Evolutionary conservation across 2,329 filamentous ascomycete genomes (phyloP).

Genomic region (Talaromyces verruculosus): DNA sequence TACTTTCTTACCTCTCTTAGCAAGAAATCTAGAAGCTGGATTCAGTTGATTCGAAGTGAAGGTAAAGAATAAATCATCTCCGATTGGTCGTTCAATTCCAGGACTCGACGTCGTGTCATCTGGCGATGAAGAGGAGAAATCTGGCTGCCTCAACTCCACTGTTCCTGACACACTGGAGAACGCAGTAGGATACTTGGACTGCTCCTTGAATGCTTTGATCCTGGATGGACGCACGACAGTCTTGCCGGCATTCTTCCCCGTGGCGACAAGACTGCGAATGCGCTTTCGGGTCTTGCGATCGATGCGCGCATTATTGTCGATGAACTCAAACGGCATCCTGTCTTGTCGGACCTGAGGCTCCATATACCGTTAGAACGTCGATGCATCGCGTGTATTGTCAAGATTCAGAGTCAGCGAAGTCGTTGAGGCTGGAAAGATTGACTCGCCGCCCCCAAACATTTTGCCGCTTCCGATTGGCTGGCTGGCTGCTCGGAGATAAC

Average conservation of each 20-base stretch:
- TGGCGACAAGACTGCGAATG: slow-evolving; percentile 19
- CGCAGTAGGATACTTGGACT: background rate
- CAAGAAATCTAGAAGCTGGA: slow-evolving; percentile 8
- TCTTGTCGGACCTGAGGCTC: too few species aligned
- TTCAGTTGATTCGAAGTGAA: slow-evolving; percentile 9
- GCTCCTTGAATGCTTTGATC: slow-evolving; percentile 13
- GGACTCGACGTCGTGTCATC: background rate
- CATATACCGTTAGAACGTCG: background rate
- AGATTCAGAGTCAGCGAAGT: background rate
- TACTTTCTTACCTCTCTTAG: slow-evolving; percentile 12
- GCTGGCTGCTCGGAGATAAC: background rate
- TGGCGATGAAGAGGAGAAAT: background rate
- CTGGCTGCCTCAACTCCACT: background rate
- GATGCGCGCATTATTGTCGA: slow-evolving; percentile 17
- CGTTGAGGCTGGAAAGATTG: background rate
- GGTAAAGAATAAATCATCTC: slow-evolving; percentile 13
- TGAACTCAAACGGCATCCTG: slow-evolving; percentile 21
- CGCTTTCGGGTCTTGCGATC: slow-evolving; percentile 16
- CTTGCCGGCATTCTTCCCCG: slow-evolving; percentile 20
- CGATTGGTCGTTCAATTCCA: slow-evolving; percentile 13
- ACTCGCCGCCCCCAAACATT: background rate
- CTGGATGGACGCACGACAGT: slow-evolving; percentile 19
- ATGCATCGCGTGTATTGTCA: background rate
- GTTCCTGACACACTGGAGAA: background rate
- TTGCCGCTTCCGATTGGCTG: background rate